Conservation (phyloP, 306 rosid species). For the Acacia crassicarpa region DNA sequence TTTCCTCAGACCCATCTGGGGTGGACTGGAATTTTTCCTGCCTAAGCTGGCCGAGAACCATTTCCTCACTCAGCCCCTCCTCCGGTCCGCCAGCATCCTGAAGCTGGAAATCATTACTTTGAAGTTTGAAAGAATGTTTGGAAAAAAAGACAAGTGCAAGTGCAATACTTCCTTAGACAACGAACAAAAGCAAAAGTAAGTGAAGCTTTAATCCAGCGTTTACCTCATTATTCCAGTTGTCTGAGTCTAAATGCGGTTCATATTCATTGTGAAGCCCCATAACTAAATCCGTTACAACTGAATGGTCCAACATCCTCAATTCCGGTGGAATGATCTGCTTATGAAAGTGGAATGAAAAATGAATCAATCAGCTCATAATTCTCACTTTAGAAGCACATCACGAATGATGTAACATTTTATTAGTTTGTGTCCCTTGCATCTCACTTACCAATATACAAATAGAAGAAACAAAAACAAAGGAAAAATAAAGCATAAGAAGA, state of each 20-base stretch:
- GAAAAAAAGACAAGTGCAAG: background rate
- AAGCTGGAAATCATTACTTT: background rate
- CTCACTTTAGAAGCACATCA: background rate
- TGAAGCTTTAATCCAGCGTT: conserved; percentile 1
- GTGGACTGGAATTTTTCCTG: background rate
- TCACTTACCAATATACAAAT: background rate
- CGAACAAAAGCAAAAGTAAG: background rate
- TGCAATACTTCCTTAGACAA: background rate
- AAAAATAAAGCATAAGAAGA: background rate
- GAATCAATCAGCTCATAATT: background rate
- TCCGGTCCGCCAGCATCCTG: background rate
- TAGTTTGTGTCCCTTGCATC: background rate
- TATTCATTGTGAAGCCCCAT: background rate
- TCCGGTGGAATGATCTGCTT: background rate
- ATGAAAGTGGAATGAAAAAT: background rate
- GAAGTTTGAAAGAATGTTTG: background rate
- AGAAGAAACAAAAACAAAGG: background rate
- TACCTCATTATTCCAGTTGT: conserved; percentile 23
- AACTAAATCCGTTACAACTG: background rate
- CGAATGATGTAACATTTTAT: background rate
- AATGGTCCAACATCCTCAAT: background rate
- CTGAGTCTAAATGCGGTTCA: background rate
- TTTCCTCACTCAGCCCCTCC: conserved; percentile 1
- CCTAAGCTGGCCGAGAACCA: background rate
- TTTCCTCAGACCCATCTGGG: background rate